Evolutionary conservation across 2,329 filamentous ascomycete species (phyloP).

Genomic region (Penicillium capsulatum): DNA sequence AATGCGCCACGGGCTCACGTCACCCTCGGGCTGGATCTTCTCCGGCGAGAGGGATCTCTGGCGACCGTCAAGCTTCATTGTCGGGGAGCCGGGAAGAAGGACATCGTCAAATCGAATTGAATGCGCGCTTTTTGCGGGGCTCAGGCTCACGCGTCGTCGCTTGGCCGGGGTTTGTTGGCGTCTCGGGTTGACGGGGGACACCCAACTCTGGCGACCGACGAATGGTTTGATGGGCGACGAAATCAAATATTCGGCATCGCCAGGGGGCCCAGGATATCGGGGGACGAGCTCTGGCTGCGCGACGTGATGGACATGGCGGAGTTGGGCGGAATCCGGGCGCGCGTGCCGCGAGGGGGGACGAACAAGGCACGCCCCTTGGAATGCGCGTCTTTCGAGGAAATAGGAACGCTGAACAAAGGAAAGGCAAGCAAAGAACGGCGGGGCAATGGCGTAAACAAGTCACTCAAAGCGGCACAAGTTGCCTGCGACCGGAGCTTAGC

Average conservation of each 20-base stretch:
- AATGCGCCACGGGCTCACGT: conserved; percentile 47
- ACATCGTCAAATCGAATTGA: conserved; percentile 43
- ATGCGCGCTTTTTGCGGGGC: conserved; percentile 36
- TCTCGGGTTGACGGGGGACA: conserved; percentile 35
- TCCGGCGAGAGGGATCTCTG: conserved; percentile 36
- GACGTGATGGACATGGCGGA: conserved; percentile 30
- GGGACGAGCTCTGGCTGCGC: conserved; percentile 40
- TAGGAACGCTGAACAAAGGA: too few relatives aligned
- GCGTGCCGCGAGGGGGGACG: conserved; percentile 23
- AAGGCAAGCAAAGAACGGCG: not conserved
- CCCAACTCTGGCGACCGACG: conserved; percentile 36
- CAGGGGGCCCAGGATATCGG: conserved; percentile 42
- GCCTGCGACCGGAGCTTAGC: too few relatives aligned
- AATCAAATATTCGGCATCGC: conserved; percentile 41
- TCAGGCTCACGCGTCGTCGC: conserved; percentile 33
- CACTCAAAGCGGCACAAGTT: too few relatives aligned
- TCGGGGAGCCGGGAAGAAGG: conserved; percentile 38
- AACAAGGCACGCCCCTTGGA: conserved; percentile 17
- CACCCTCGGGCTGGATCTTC: conserved; percentile 37
- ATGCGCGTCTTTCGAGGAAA: conserved; percentile 11
- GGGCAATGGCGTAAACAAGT: conserved; percentile 4
- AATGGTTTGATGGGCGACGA: conserved; percentile 42
- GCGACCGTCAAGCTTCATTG: conserved; percentile 28
- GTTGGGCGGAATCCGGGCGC: conserved; percentile 18
- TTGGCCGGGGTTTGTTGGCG: conserved; percentile 35